phyloP scores from a whole-genome alignment of 371 early-diverging fungal species.

The Rhizopus sp. region DNA sequence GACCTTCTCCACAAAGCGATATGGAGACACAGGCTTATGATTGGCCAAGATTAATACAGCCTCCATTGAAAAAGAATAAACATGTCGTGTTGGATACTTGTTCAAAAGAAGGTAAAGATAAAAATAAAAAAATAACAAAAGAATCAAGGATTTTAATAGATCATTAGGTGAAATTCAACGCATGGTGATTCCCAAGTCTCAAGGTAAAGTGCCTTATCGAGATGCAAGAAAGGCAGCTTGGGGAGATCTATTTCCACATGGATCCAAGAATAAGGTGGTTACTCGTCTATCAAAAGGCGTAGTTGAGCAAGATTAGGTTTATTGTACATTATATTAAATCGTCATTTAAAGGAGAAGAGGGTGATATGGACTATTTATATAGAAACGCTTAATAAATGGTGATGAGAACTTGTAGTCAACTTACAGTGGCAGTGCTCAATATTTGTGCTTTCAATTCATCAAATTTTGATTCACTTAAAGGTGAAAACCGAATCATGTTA shows the following conservation, averaged over 20 bases:
- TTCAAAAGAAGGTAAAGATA: conserved; percentile 48
- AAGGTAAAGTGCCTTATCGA: conserved; percentile 72
- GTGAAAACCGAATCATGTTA: conserved; percentile 63
- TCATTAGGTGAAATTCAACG: conserved; percentile 60
- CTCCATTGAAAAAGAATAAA: conserved; percentile 75
- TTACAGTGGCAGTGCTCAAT: conserved; percentile 38
- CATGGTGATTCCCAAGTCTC: conserved; percentile 73
- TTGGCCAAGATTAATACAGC: conserved; percentile 76
- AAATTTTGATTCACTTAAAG: conserved; percentile 57
- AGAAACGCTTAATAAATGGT: no score
- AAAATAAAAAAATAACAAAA: no score
- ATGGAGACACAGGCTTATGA: conserved; percentile 52
- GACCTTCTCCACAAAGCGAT: conserved; percentile 34
- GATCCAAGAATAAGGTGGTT: conserved; percentile 58
- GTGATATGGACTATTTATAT: no score
- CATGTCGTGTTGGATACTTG: conserved; percentile 80
- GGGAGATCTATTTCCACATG: conserved; percentile 85
- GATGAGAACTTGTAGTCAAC: background rate
- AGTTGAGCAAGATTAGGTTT: background rate
- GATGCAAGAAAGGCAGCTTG: conserved; percentile 80
- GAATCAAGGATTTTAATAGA: background rate
- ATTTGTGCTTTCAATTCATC: conserved; percentile 53
- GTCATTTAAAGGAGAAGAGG: background rate
- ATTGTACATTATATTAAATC: background rate
- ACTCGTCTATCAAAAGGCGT: conserved; percentile 27